These are phyloP conservation scores for Tetrahymena thermophila DNA, from an alignment of 73 alveolate genomes.

Conservation along the genomic window DNA sequence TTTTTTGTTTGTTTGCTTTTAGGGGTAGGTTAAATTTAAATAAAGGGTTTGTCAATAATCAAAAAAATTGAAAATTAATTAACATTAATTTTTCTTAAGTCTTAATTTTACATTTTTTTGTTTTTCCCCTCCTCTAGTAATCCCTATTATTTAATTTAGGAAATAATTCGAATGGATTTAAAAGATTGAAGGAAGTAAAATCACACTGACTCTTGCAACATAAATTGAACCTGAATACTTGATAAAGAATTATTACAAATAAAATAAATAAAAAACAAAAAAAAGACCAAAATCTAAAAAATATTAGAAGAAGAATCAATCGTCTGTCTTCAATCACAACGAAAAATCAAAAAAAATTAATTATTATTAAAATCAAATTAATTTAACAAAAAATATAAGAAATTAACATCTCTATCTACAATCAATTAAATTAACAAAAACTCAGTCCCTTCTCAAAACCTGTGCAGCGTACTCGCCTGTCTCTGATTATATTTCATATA, in stretches of 20 bases:
- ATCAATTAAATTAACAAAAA: too few species aligned
- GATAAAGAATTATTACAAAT: background rate
- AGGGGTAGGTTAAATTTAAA: background rate
- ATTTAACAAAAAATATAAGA: background rate
- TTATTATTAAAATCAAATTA: background rate
- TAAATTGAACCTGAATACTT: background rate
- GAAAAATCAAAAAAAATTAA: background rate
- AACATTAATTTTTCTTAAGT: background rate
- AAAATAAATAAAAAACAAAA: background rate
- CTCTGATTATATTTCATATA: too few species aligned
- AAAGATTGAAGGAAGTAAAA: background rate
- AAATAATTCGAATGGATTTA: background rate
- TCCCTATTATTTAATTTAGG: background rate
- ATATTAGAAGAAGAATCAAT: background rate
- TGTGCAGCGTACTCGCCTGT: background rate
- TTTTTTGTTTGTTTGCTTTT: too few species aligned
- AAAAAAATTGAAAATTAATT: background rate
- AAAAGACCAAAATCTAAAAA: background rate
- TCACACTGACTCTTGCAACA: slow-evolving; percentile 2
- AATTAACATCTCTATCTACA: background rate
- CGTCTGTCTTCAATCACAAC: background rate
- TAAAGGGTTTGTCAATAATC: background rate
- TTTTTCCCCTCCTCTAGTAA: slow-evolving; percentile 1
- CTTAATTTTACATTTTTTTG: background rate
- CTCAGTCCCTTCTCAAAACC: background rate